A percentile compares a stretch with the other conserved stretches of the same genome.
These are phyloP conservation scores for Infundibulicybe gibba DNA, from an alignment of 768 basidiomycete genomes.

Conservation along the genomic window DNA sequence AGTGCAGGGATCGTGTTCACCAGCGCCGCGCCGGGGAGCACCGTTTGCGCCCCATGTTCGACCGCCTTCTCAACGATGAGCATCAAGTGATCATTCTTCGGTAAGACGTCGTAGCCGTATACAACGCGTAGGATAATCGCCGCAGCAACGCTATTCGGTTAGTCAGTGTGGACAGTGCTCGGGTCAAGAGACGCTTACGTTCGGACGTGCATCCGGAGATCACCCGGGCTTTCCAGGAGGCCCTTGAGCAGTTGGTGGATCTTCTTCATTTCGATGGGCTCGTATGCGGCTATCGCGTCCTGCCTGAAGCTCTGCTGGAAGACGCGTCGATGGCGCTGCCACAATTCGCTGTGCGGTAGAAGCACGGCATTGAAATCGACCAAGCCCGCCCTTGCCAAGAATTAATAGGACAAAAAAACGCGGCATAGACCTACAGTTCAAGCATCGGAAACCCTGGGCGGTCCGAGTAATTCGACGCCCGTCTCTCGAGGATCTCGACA, in stretches of 20 bases:
- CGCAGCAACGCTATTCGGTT: conserved; percentile 5
- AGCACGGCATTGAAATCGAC: background rate
- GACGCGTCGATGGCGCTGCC: background rate
- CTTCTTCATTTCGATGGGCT: background rate
- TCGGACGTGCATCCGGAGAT: background rate
- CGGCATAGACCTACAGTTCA: conserved; percentile 9
- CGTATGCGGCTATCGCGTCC: background rate
- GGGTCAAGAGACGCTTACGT: background rate
- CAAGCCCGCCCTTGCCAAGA: background rate
- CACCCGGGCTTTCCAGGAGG: background rate
- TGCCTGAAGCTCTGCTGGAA: background rate
- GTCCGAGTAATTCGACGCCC: conserved; percentile 20
- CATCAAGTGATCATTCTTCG: conserved; percentile 18
- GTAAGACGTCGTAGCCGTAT: conserved; percentile 40
- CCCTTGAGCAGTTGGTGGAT: background rate
- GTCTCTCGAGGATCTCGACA: conserved; percentile 23
- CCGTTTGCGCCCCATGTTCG: conserved; percentile 16
- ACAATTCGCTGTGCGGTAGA: background rate
- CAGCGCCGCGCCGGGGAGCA: conserved; percentile 22
- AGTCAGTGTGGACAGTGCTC: background rate
- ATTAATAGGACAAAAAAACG: background rate
- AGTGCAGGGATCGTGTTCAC: conserved; percentile 24
- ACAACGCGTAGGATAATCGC: conserved; percentile 36
- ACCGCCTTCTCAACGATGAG: conserved; percentile 21
- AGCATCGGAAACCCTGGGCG: conserved; percentile 10